These are phyloP conservation scores for Melampsora larici-populina DNA, from an alignment of 1,284 basidiomycete species.

Conservation along the genomic window DNA sequence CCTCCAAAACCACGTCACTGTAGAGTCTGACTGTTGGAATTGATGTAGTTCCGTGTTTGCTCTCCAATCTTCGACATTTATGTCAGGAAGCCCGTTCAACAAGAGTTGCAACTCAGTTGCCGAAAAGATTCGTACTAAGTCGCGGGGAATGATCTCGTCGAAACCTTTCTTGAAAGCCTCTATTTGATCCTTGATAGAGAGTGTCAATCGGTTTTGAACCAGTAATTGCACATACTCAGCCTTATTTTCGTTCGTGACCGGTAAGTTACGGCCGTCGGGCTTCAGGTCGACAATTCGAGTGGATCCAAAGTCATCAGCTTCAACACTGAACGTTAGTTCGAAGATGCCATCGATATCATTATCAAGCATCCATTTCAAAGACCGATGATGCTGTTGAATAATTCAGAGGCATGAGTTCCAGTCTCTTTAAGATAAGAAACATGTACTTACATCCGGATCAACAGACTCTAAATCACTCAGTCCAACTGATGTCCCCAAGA, in stretches of 20 bases:
- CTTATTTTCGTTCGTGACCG: conserved; percentile 91
- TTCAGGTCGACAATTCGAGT: conserved; percentile 82
- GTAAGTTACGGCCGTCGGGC: conserved; percentile 70
- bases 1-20: conserved; percentile 99
- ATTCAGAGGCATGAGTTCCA: background rate
- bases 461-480: conserved; percentile 93
- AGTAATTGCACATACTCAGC: conserved; percentile 91
- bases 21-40: conserved; percentile 65
- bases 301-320: conserved; percentile 72
- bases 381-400: conserved; percentile 37
- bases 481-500: conserved; percentile 85
- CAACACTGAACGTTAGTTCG: conserved; percentile 56
- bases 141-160: conserved; percentile 83
- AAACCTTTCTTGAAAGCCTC: conserved; percentile 78
- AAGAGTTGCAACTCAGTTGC: conserved; percentile 39
- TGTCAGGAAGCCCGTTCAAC: conserved; percentile 70
- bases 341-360: conserved; percentile 61
- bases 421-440: background rate
- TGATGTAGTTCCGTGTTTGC: conserved; percentile 69
- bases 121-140: conserved; percentile 38
- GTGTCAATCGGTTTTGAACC: conserved; percentile 84
- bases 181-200: conserved; percentile 94
- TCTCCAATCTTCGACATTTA: conserved; percentile 97
- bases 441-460: conserved; percentile 63
- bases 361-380: conserved; percentile 79